Percentiles rank a stretch among this genome's conserved stretches.
phyloP scores from a whole-genome alignment of 108 stramenopile genomes.

The Skeletonema menzelii region DNA sequence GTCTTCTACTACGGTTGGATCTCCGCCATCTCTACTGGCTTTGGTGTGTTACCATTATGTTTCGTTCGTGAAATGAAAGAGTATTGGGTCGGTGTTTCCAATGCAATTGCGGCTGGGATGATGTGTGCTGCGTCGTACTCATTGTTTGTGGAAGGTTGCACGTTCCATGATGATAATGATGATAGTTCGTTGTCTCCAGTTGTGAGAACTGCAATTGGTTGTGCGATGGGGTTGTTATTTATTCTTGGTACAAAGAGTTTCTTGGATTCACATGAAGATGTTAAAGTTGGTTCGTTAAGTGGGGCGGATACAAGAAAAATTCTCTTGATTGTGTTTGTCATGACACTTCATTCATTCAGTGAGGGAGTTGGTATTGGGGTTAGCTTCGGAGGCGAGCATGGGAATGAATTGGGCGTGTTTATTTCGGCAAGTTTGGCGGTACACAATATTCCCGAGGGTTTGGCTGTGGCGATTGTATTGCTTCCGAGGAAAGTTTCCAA shows the following conservation, averaged over 20 bases:
- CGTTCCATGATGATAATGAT: conserved; percentile 61
- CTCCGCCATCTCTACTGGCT: conserved; percentile 92
- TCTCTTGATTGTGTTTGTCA: conserved; percentile 95
- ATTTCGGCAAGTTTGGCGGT: conserved; percentile 96
- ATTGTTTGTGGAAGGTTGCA: conserved; percentile 84
- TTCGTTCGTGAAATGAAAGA: conserved; percentile 71
- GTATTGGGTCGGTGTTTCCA: conserved; percentile 85
- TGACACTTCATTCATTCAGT: conserved; percentile 97
- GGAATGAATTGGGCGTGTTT: conserved; percentile 90
- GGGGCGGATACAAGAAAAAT: conserved; percentile 90
- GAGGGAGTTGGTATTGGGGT: conserved; percentile 98
- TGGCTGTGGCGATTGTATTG: conserved; percentile 96
- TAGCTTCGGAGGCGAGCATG: conserved; percentile 86
- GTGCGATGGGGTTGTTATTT: conserved; percentile 74
- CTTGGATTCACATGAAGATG: conserved; percentile 89
- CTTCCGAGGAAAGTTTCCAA: conserved; percentile 85
- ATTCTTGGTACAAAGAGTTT: conserved; percentile 81
- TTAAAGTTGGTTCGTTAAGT: conserved; percentile 82
- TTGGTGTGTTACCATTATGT: conserved; percentile 93
- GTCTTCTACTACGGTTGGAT: conserved; percentile 99
- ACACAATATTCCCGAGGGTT: conserved; percentile 99
- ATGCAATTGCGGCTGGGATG: conserved; percentile 98
- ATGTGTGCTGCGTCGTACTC: conserved; percentile 95
- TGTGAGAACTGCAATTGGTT: conserved; percentile 69
- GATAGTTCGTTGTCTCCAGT: conserved; percentile 58